Evolutionary conservation across 1,284 basidiomycete genomes (phyloP).

Genomic region (Hortiboletus rubellus): DNA sequence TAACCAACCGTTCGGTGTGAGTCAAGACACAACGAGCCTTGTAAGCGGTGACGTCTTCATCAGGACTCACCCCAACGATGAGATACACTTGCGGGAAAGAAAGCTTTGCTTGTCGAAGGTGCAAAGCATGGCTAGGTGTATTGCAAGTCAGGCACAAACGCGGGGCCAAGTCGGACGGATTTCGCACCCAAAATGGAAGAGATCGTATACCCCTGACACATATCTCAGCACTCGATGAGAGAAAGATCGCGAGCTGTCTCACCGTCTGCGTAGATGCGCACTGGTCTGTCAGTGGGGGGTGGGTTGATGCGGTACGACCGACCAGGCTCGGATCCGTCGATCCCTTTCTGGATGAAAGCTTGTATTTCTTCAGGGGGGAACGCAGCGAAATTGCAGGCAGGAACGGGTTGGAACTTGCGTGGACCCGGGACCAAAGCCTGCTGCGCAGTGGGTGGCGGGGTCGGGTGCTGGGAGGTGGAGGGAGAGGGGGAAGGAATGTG

Average conservation of each 20-base stretch:
- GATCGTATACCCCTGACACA: conserved; percentile 80
- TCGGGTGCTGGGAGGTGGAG: conserved; percentile 28
- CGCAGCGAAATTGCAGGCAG: conserved; percentile 62
- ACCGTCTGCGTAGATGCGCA: conserved; percentile 95
- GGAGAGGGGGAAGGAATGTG: conserved; percentile 26
- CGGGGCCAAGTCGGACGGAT: background rate
- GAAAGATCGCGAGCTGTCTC: conserved; percentile 19
- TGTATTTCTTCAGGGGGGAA: conserved; percentile 74
- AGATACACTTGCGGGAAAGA: conserved; percentile 89
- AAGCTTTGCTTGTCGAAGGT: conserved; percentile 93
- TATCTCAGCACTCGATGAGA: conserved; percentile 16
- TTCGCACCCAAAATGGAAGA: conserved; percentile 90
- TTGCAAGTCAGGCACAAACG: conserved; percentile 16
- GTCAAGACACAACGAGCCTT: conserved; percentile 84
- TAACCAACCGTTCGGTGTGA: conserved; percentile 77
- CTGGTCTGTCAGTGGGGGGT: conserved; percentile 77
- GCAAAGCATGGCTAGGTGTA: conserved; percentile 76
- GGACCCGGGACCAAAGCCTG: conserved; percentile 39
- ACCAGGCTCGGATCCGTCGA: conserved; percentile 55
- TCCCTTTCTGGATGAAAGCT: conserved; percentile 62
- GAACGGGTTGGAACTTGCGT: conserved; percentile 42
- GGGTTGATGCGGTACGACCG: conserved; percentile 83
- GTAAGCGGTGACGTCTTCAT: conserved; percentile 73
- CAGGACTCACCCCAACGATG: conserved; percentile 87
- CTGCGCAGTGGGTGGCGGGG: conserved; percentile 22